Conservation (phyloP, 805 yeast genomes). For the Wickerhamiella siamensis region DNA sequence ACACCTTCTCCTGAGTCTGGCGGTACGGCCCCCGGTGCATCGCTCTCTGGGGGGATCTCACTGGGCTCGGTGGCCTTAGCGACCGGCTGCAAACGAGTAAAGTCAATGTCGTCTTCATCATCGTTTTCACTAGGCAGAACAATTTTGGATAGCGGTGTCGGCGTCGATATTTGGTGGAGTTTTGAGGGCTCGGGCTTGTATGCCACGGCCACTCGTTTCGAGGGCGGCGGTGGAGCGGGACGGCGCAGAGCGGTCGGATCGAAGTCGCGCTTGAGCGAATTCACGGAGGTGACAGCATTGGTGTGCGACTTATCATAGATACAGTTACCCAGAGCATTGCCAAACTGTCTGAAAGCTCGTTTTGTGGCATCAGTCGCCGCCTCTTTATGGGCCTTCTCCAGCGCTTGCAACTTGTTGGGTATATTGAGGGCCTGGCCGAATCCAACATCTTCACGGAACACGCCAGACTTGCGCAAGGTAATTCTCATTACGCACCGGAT, state of each 20-base stretch:
- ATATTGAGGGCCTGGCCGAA: slow-evolving; percentile 48
- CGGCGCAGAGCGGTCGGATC: slow-evolving; percentile 16
- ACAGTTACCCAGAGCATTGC: slow-evolving; percentile 50
- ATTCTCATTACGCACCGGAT: slow-evolving; percentile 38
- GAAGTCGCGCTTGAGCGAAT: slow-evolving; percentile 7
- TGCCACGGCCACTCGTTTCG: slow-evolving; percentile 1
- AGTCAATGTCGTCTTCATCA: not conserved
- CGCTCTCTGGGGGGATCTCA: too few relatives aligned
- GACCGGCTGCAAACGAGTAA: not conserved
- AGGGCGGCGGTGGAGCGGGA: slow-evolving; percentile 6
- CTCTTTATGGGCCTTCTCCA: slow-evolving; percentile 65
- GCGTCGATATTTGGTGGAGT: not conserved
- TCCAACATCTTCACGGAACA: slow-evolving; percentile 56
- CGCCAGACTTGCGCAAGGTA: slow-evolving; percentile 49
- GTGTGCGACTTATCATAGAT: slow-evolving; percentile 23
- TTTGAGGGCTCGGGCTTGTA: not conserved
- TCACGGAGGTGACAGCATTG: slow-evolving; percentile 33
- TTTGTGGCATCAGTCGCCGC: slow-evolving; percentile 69
- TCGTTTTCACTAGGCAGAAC: not conserved
- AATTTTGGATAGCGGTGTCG: not conserved
- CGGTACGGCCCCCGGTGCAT: too few relatives aligned
- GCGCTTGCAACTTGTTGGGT: slow-evolving; percentile 35
- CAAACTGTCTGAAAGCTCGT: slow-evolving; percentile 65
- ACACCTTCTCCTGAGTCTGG: too few relatives aligned
- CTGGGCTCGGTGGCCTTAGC: not conserved